Conservation (phyloP, 805 yeast species). For the Helenozyma baotianmanensis region DNA sequence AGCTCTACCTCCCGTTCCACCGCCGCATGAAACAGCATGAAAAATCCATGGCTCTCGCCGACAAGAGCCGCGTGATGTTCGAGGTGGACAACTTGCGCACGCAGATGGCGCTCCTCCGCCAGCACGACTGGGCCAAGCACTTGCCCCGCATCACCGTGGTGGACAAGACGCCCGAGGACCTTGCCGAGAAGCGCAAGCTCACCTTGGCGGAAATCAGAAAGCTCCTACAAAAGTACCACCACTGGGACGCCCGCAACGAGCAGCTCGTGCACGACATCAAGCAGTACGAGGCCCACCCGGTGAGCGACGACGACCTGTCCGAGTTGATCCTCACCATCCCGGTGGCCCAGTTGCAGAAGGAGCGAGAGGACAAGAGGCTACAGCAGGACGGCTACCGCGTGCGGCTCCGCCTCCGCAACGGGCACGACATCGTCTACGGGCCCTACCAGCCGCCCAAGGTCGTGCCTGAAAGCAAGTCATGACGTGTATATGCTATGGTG, state of each 20-base stretch:
- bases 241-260: slow-evolving; percentile 33
- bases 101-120: slow-evolving; percentile 35
- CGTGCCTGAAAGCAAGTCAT: neutral
- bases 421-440: neutral
- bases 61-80: slow-evolving; percentile 45
- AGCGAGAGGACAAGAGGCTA: slow-evolving; percentile 17
- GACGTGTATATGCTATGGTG: neutral
- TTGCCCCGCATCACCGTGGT: slow-evolving; percentile 48
- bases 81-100: slow-evolving; percentile 56
- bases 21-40: slow-evolving; percentile 62
- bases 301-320: slow-evolving; percentile 19
- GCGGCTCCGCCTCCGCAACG: neutral
- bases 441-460: slow-evolving; percentile 2
- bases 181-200: slow-evolving; percentile 44
- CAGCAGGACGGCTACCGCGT: neutral
- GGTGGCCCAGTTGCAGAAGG: slow-evolving; percentile 18
- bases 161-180: slow-evolving; percentile 48
- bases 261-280: slow-evolving; percentile 23
- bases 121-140: slow-evolving; percentile 44
- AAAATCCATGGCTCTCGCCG: slow-evolving; percentile 51
- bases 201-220: slow-evolving; percentile 47
- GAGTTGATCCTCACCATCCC: slow-evolving; percentile 18
- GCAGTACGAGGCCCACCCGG: slow-evolving; percentile 13
- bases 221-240: slow-evolving; percentile 32
- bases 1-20: slow-evolving; percentile 44